These are phyloP conservation scores for Priceomyces castillae DNA, from an alignment of 805 yeast genomes.

Conservation along the genomic window DNA sequence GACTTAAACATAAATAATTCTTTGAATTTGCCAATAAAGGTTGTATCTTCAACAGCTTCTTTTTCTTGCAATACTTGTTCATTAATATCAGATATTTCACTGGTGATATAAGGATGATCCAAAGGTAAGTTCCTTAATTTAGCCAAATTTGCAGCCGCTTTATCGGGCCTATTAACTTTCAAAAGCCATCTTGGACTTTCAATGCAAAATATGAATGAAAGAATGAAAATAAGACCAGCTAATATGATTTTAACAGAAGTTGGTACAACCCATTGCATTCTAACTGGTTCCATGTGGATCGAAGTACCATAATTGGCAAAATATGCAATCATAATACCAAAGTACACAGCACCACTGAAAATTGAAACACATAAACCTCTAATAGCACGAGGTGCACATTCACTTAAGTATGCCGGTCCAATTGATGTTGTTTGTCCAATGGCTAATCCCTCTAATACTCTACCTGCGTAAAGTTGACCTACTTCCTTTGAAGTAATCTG, in stretches of 20 bases:
- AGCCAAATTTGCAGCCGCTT: slow-evolving; percentile 39
- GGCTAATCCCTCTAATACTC: slow-evolving; percentile 53
- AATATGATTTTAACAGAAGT: slow-evolving; percentile 46
- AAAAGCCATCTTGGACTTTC: slow-evolving; percentile 55
- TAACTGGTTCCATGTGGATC: slow-evolving; percentile 35
- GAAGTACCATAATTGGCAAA: slow-evolving; percentile 53
- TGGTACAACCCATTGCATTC: slow-evolving; percentile 55
- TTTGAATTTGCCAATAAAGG: slow-evolving; percentile 21
- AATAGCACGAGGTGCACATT: slow-evolving; percentile 49
- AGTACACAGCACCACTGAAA: slow-evolving; percentile 57
- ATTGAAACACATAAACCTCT: slow-evolving; percentile 53
- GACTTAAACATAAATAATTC: slow-evolving; percentile 38
- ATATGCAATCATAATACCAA: slow-evolving; percentile 51
- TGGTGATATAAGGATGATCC: slow-evolving; percentile 48
- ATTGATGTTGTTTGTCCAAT: slow-evolving; percentile 57
- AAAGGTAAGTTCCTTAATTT: slow-evolving; percentile 43
- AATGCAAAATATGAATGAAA: slow-evolving; percentile 40
- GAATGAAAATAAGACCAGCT: slow-evolving; percentile 44
- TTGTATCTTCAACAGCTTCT: slow-evolving; percentile 21
- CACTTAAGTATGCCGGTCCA: slow-evolving; percentile 55
- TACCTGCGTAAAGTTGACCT: slow-evolving; percentile 55
- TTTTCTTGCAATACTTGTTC: slow-evolving; percentile 42
- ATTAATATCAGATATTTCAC: slow-evolving; percentile 51
- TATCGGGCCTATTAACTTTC: slow-evolving; percentile 39
- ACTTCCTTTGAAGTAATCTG: slow-evolving; percentile 45